phyloP scores from a whole-genome alignment of 2,329 filamentous ascomycete species.

The Epichloe elymi region DNA sequence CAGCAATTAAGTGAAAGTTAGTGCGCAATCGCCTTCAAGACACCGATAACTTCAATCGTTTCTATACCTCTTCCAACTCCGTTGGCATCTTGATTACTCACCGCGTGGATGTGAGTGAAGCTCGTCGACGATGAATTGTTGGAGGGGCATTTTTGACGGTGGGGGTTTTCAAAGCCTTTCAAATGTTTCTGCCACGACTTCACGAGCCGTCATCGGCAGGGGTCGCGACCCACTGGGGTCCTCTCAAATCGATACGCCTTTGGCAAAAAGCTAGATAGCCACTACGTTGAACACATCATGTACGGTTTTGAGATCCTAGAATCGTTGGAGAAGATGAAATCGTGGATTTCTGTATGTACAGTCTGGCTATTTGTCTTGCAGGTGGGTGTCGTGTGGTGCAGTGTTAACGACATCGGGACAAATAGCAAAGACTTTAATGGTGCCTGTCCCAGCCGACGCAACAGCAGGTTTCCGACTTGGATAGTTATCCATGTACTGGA shows the following conservation, averaged over 20 bases:
- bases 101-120: neutral
- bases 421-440: neutral
- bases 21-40: neutral
- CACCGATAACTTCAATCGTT: neutral
- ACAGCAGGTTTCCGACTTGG: neutral
- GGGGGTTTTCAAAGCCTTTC: constrained; percentile 7
- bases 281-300: too few relatives aligned
- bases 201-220: constrained; percentile 7
- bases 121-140: constrained; percentile 2
- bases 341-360: too few relatives aligned
- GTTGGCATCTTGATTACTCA: constrained; percentile 45
- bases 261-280: too few relatives aligned
- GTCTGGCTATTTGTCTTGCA: too few relatives aligned
- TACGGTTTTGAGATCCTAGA: too few relatives aligned
- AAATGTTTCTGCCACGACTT: neutral
- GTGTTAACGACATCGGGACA: too few relatives aligned
- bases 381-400: neutral
- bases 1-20: neutral
- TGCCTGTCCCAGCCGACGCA: neutral
- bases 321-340: too few relatives aligned
- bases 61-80: constrained; percentile 58
- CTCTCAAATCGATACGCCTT: too few relatives aligned
- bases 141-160: constrained; percentile 13
- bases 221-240: constrained; percentile 10
- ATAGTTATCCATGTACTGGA: too few relatives aligned